Evolutionary conservation across 2,329 filamentous ascomycete genomes (phyloP).

Genomic region (Epichloe sp.): DNA sequence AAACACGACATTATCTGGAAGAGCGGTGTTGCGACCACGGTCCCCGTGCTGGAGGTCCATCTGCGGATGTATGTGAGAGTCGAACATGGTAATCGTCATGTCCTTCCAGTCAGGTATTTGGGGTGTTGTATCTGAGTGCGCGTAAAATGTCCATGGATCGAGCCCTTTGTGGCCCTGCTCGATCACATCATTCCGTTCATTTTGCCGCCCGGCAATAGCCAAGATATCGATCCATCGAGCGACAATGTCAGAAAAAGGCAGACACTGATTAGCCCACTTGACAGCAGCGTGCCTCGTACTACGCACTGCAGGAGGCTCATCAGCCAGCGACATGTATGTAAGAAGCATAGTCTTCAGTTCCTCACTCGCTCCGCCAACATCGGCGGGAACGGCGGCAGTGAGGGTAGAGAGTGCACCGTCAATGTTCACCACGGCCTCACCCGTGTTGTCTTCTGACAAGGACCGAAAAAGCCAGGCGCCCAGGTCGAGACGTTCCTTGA

Average conservation of each 20-base stretch:
- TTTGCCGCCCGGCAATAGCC: constrained; percentile 52
- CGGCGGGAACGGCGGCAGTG: constrained; percentile 29
- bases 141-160: constrained; percentile 47
- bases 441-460: constrained; percentile 63
- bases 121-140: constrained; percentile 28
- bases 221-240: constrained; percentile 84
- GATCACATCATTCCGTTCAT: constrained; percentile 67
- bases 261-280: constrained; percentile 79
- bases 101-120: constrained; percentile 37
- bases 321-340: constrained; percentile 48
- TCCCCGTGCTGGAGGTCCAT: neutral
- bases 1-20: constrained; percentile 16
- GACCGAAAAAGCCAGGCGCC: constrained; percentile 70
- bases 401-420: constrained; percentile 78
- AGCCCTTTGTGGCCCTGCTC: constrained; percentile 86
- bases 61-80: constrained; percentile 18
- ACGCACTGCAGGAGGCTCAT: constrained; percentile 40
- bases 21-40: neutral
- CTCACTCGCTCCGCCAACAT: constrained; percentile 16
- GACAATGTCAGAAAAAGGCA: constrained; percentile 65
- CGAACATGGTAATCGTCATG: constrained; percentile 38
- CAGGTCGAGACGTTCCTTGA: constrained; percentile 41
- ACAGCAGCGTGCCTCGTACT: constrained; percentile 72
- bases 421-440: constrained; percentile 71
- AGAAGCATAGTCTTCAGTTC: constrained; percentile 44